Evolutionary conservation across 768 basidiomycete species (phyloP).

Genomic region (Leccinum subgranulosum): DNA sequence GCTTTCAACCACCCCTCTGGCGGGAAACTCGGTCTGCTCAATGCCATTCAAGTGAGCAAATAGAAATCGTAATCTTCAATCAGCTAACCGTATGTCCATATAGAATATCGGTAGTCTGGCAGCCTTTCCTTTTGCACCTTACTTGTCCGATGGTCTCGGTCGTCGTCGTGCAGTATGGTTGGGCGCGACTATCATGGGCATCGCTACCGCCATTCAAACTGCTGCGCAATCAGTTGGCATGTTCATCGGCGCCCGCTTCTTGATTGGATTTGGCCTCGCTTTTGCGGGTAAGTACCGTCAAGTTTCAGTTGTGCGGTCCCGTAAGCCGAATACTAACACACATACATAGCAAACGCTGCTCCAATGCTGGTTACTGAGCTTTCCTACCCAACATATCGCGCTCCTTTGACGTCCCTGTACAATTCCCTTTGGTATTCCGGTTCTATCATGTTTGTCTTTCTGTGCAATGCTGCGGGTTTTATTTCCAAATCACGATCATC

Average conservation of each 20-base stretch:
- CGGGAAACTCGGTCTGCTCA: neutral
- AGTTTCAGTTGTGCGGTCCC: neutral
- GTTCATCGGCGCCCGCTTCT: neutral
- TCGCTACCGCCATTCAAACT: neutral
- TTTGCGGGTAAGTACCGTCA: neutral
- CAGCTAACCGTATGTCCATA: neutral
- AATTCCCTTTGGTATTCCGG: neutral
- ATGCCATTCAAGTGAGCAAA: neutral
- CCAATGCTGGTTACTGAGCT: neutral
- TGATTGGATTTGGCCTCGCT: neutral
- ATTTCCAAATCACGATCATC: neutral
- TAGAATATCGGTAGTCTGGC: neutral
- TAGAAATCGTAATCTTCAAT: neutral
- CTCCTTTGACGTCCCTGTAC: neutral
- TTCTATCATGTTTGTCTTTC: neutral
- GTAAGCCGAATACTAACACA: neutral
- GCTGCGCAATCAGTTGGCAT: neutral
- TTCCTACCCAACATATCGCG: neutral
- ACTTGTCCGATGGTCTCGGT: neutral
- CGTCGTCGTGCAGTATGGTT: neutral
- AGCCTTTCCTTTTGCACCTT: neutral
- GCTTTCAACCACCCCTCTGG: slow-evolving; percentile 55
- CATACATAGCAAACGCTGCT: neutral
- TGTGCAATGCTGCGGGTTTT: neutral
- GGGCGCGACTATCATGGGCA: neutral